A percentile compares a stretch with the other conserved stretches of the same genome.
phyloP scores from a whole-genome alignment of 768 basidiomycete species.

The Rubroboletus pulcherrimus region DNA sequence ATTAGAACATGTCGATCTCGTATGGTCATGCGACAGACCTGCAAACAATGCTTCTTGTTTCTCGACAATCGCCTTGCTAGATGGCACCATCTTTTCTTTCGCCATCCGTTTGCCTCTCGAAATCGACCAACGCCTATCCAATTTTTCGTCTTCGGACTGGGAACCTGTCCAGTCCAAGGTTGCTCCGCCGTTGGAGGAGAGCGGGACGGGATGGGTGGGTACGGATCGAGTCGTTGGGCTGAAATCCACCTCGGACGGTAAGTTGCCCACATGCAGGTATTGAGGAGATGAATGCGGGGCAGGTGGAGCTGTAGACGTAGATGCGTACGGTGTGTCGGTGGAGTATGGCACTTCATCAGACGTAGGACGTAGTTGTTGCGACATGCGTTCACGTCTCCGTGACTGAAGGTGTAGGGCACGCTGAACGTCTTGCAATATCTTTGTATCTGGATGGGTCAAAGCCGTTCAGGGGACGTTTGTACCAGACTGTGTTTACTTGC shows the following conservation, averaged over 20 bases:
- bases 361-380: slow-evolving; percentile 19
- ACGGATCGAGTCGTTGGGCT: slow-evolving; percentile 55
- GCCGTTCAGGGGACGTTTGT: slow-evolving; percentile 10
- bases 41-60: slow-evolving; percentile 57
- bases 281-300: slow-evolving; percentile 18
- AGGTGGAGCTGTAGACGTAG: slow-evolving; percentile 27
- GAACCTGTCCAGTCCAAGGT: slow-evolving; percentile 75
- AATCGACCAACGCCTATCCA: slow-evolving; percentile 63
- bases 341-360: slow-evolving; percentile 23
- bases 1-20: neutral
- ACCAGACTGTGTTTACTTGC: slow-evolving; percentile 36
- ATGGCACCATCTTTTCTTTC: slow-evolving; percentile 43
- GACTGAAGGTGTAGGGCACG: slow-evolving; percentile 71
- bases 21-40: slow-evolving; percentile 37
- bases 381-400: slow-evolving; percentile 61
- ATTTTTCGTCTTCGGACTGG: slow-evolving; percentile 49
- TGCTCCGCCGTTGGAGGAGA: slow-evolving; percentile 63
- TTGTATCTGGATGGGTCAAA: slow-evolving; percentile 52
- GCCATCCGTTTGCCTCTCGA: slow-evolving; percentile 51
- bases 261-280: slow-evolving; percentile 16
- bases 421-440: slow-evolving; percentile 76
- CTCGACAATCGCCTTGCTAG: slow-evolving; percentile 45
- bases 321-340: slow-evolving; percentile 30
- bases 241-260: slow-evolving; percentile 58
- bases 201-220: slow-evolving; percentile 60